Percentiles rank a stretch among this genome's conserved stretches.
phyloP scores from a whole-genome alignment of 202 grass and related monocot genomes.

The Cymbopogon flexuosus region DNA sequence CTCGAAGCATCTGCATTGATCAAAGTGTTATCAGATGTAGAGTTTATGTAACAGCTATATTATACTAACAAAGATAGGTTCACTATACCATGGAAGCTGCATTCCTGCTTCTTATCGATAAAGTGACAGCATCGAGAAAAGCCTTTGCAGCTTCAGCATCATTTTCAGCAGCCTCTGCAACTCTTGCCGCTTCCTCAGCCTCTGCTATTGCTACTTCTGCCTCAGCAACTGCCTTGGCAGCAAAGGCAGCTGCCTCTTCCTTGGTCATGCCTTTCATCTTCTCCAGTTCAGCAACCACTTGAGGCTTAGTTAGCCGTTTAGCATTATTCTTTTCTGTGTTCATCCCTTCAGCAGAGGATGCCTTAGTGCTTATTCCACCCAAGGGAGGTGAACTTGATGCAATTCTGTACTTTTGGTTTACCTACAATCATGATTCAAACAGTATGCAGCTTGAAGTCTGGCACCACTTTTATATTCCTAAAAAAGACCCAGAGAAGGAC shows the following conservation, averaged over 20 bases:
- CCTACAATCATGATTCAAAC: constrained; percentile 50
- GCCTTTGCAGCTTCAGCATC: constrained; percentile 61
- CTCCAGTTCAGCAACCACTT: constrained; percentile 52
- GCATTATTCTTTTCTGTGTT: constrained; percentile 30
- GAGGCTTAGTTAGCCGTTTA: constrained; percentile 43
- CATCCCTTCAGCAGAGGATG: constrained; percentile 27
- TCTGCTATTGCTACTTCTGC: constrained; percentile 65
- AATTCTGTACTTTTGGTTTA: constrained; percentile 69
- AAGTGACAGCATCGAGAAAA: constrained; percentile 58
- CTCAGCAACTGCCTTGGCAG: constrained; percentile 76
- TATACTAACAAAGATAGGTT: constrained; percentile 29
- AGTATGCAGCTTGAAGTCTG: background rate
- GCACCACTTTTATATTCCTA: background rate
- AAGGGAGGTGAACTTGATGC: constrained; percentile 40
- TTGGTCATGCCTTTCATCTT: constrained; percentile 52
- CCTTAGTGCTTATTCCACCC: constrained; percentile 36
- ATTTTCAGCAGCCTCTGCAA: constrained; percentile 64
- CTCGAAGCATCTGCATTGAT: constrained; percentile 48
- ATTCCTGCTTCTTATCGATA: constrained; percentile 60
- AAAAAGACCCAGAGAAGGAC: no score
- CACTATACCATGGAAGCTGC: constrained; percentile 40
- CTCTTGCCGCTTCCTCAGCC: constrained; percentile 72
- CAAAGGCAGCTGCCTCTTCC: constrained; percentile 65
- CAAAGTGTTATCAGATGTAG: constrained; percentile 5
- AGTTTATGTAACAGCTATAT: constrained; percentile 15